phyloP scores from a whole-genome alignment of 345 rosid species.

The Microcos paniculata region DNA sequence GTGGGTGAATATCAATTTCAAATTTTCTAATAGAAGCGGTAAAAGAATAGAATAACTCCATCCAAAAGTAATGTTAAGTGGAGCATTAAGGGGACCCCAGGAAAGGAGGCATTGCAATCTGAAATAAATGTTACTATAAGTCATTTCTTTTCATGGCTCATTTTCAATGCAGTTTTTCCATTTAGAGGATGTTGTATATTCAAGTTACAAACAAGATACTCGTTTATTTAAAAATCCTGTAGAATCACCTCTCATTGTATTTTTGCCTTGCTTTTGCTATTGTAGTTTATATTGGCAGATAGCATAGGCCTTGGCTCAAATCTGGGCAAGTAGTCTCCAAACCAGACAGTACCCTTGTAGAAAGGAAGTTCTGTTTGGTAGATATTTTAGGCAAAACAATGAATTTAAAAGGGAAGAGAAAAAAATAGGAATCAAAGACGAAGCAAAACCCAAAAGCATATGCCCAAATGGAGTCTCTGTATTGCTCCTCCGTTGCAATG shows the following conservation, averaged over 20 bases:
- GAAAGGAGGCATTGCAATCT: not conserved
- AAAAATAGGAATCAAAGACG: too few relatives aligned
- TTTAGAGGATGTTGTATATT: not conserved
- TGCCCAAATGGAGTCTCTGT: too few relatives aligned
- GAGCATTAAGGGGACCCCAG: not conserved
- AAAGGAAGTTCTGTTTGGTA: too few relatives aligned
- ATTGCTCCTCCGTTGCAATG: too few relatives aligned
- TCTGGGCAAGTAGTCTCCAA: too few relatives aligned
- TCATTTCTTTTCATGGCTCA: not conserved
- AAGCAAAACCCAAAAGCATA: too few relatives aligned
- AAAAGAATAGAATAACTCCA: not conserved
- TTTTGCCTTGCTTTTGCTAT: not conserved
- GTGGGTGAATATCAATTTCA: slow-evolving; percentile 53
- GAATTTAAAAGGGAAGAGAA: too few relatives aligned
- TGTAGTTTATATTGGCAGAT: too few relatives aligned
- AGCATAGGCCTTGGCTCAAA: too few relatives aligned
- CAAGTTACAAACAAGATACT: not conserved
- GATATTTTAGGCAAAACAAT: too few relatives aligned
- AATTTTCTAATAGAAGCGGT: not conserved
- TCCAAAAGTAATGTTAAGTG: not conserved
- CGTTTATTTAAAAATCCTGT: not conserved
- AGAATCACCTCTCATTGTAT: not conserved
- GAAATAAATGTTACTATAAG: not conserved
- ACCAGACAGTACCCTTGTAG: too few relatives aligned
- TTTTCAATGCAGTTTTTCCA: not conserved